These are phyloP conservation scores for Bolboschoenus planiculmis DNA, from an alignment of 176 grass and related monocot genomes.

Conservation along the genomic window DNA sequence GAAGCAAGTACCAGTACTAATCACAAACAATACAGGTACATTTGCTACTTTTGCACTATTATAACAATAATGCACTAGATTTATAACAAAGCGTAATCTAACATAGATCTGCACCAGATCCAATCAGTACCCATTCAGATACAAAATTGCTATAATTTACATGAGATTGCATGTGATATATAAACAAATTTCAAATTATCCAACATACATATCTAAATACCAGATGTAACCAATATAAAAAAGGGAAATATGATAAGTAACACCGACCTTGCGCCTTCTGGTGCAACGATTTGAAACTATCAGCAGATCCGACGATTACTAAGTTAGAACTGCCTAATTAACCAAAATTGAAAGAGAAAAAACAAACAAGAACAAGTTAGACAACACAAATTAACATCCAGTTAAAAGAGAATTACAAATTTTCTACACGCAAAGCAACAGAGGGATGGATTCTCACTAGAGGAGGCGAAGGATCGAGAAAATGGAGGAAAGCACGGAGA, in stretches of 20 bases:
- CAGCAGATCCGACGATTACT: conserved; percentile 8
- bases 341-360: background rate
- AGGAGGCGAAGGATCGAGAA: conserved; percentile 14
- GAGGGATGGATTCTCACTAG: background rate
- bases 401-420: background rate
- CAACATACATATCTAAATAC: background rate
- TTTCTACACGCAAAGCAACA: background rate
- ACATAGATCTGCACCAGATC: background rate
- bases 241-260: background rate
- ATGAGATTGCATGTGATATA: background rate
- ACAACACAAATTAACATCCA: background rate
- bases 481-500: background rate
- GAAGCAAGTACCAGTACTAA: background rate
- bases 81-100: background rate
- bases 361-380: background rate
- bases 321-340: conserved; percentile 1
- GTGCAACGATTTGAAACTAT: background rate
- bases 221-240: background rate
- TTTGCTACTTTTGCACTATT: background rate
- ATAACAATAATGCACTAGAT: background rate
- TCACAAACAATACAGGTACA: background rate
- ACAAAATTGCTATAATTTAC: background rate
- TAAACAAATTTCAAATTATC: background rate
- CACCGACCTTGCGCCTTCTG: conserved; percentile 17
- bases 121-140: background rate